Evolutionary conservation across 805 yeast species (phyloP).

Genomic region (Candida wancherniae): DNA sequence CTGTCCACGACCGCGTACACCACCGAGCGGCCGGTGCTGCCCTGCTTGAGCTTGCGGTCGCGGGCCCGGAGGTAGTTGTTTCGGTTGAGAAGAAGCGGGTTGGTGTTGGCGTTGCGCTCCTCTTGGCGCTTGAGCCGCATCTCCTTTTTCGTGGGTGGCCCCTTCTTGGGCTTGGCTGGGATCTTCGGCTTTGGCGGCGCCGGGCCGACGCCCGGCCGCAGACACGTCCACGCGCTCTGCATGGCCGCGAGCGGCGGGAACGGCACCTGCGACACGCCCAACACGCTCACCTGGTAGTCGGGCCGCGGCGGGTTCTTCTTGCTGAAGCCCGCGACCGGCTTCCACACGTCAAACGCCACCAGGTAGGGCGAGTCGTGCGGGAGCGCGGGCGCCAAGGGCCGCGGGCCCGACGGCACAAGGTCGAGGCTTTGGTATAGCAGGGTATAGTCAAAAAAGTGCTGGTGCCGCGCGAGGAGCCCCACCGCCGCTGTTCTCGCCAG

Average conservation of each 20-base stretch:
- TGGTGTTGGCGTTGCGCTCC: conserved; percentile 26
- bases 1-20: conserved; percentile 69
- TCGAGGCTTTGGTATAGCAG: conserved; percentile 20
- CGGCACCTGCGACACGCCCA: conserved; percentile 38
- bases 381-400: conserved; percentile 1
- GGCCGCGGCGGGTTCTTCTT: conserved; percentile 68
- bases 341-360: conserved; percentile 72
- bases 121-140: conserved; percentile 18
- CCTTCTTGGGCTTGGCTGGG: conserved; percentile 5
- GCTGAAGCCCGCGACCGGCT: conserved; percentile 67
- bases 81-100: conserved; percentile 19
- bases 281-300: conserved; percentile 66
- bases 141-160: conserved; percentile 24
- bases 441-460: conserved; percentile 26
- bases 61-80: conserved; percentile 25
- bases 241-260: conserved; percentile 48
- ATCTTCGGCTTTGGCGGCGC: not conserved
- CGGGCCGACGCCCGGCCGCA: not conserved
- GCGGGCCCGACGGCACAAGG: conserved; percentile 17
- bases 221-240: conserved; percentile 22
- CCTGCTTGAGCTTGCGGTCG: conserved; percentile 46
- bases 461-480: not conserved
- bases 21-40: conserved; percentile 42
- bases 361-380: conserved; percentile 14
- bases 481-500: conserved; percentile 1